phyloP scores from a whole-genome alignment of 2,329 filamentous ascomycete genomes.

The Coniochaeta sp. region DNA sequence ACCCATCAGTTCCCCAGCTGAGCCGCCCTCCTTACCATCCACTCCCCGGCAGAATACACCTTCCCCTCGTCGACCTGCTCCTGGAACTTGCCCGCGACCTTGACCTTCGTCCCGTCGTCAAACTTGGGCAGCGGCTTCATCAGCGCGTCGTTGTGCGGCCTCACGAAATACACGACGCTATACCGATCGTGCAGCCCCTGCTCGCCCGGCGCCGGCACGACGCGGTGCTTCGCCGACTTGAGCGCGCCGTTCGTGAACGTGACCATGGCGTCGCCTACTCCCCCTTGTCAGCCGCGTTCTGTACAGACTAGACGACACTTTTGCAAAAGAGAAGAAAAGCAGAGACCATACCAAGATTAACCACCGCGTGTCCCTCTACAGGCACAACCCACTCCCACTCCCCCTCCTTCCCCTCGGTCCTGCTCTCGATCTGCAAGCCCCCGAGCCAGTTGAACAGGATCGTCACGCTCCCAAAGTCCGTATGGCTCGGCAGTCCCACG shows the following conservation, averaged over 20 bases:
- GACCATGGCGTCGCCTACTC: constrained; percentile 27
- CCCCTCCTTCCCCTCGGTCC: constrained; percentile 4
- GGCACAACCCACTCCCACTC: constrained; percentile 28
- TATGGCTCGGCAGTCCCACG: constrained; percentile 14
- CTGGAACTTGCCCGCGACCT: constrained; percentile 11
- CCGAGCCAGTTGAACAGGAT: constrained; percentile 31
- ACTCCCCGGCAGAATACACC: constrained; percentile 8
- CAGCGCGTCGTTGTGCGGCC: constrained; percentile 21
- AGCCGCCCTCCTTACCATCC: constrained; percentile 7
- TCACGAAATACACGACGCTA: constrained; percentile 27
- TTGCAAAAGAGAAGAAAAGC: not conserved
- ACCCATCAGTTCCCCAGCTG: constrained; percentile 4
- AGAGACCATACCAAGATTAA: constrained; percentile 19
- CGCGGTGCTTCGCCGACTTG: constrained; percentile 26
- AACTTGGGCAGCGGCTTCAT: constrained; percentile 15
- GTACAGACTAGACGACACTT: not conserved
- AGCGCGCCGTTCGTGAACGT: constrained; percentile 24
- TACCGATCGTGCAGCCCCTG: constrained; percentile 23
- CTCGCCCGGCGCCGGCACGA: constrained; percentile 22
- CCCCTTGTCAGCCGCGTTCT: too few species aligned
- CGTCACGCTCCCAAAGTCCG: constrained; percentile 30
- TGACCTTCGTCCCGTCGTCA: not conserved
- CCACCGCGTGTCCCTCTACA: constrained; percentile 24
- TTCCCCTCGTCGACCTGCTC: constrained; percentile 1
- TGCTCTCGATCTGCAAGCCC: constrained; percentile 27